phyloP scores from a whole-genome alignment of 225 moss, liverwort and hornwort genomes.

The Takakia lepidozioides region DNA sequence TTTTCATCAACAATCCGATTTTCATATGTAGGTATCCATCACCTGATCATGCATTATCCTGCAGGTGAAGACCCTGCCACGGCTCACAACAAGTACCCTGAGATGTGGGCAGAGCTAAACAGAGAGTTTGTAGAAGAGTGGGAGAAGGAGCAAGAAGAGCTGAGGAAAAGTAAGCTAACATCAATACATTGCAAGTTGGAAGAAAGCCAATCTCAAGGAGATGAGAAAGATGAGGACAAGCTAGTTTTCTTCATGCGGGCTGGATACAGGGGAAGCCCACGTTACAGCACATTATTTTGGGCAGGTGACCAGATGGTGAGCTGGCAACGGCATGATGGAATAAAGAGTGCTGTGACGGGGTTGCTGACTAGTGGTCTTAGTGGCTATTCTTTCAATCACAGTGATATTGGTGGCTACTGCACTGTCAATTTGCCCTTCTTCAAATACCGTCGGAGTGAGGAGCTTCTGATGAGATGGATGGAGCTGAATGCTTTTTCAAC shows the following conservation, averaged over 20 bases:
- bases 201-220: background rate
- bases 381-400: conserved; percentile 75
- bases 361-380: conserved; percentile 72
- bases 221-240: conserved; percentile 26
- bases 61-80: conserved; percentile 58
- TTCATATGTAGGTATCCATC: no score
- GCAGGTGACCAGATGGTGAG: conserved; percentile 95
- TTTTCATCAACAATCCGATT: no score
- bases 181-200: background rate
- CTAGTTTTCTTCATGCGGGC: conserved; percentile 83
- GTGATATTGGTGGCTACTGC: conserved; percentile 86
- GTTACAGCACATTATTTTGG: conserved; percentile 85
- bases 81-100: conserved; percentile 74
- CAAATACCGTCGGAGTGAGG: conserved; percentile 55
- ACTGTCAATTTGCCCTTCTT: conserved; percentile 69
- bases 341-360: conserved; percentile 83
- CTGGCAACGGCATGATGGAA: conserved; percentile 82
- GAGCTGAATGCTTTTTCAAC: conserved; percentile 90
- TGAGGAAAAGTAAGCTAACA: background rate
- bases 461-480: conserved; percentile 86
- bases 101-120: conserved; percentile 81
- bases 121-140: conserved; percentile 79
- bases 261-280: conserved; percentile 65
- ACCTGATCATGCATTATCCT: no score
- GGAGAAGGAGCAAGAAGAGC: conserved; percentile 38